A percentile compares a stretch with the other conserved stretches of the same genome.
These are phyloP conservation scores for Dioscorea dumetorum DNA, from an alignment of 106 monocot species.

Conservation along the genomic window DNA sequence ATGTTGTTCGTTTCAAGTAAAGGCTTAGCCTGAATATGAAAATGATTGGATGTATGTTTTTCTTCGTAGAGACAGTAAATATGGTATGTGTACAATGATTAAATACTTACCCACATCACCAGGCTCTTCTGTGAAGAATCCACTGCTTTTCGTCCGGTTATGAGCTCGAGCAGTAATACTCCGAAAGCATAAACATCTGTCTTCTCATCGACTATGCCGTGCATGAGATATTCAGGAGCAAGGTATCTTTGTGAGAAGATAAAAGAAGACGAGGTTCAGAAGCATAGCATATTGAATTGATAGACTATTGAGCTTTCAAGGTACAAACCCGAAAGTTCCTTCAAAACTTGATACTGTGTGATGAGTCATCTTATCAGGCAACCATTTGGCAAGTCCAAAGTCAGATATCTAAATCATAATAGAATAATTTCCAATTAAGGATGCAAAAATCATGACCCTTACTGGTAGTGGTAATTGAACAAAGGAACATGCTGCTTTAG, in stretches of 20 bases:
- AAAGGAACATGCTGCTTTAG: too few relatives aligned
- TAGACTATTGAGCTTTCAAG: not conserved
- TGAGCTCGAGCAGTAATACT: slow-evolving; percentile 71
- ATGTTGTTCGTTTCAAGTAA: slow-evolving; percentile 39
- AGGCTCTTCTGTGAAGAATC: slow-evolving; percentile 51
- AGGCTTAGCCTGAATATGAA: slow-evolving; percentile 48
- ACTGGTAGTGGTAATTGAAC: too few relatives aligned
- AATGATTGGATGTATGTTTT: not conserved
- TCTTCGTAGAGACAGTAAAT: not conserved
- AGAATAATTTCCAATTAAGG: not conserved
- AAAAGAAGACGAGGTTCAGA: not conserved
- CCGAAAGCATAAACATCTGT: slow-evolving; percentile 77
- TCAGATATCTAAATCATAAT: slow-evolving; percentile 65
- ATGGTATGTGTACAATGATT: too few relatives aligned
- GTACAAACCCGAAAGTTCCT: slow-evolving; percentile 77
- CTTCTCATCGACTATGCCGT: slow-evolving; percentile 81
- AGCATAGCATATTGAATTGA: not conserved
- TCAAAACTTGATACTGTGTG: slow-evolving; percentile 52
- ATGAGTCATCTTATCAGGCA: slow-evolving; percentile 67
- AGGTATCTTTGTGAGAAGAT: slow-evolving; percentile 46
- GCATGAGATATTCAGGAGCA: slow-evolving; percentile 69
- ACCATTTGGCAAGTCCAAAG: slow-evolving; percentile 88
- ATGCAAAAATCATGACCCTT: too few relatives aligned
- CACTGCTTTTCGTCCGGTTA: slow-evolving; percentile 61
- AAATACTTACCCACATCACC: slow-evolving; percentile 60